A percentile compares a stretch with the other conserved stretches of the same genome.
Conservation (phyloP, 202 grass and related monocot genomes). For the Saccharum hybrid region DNA sequence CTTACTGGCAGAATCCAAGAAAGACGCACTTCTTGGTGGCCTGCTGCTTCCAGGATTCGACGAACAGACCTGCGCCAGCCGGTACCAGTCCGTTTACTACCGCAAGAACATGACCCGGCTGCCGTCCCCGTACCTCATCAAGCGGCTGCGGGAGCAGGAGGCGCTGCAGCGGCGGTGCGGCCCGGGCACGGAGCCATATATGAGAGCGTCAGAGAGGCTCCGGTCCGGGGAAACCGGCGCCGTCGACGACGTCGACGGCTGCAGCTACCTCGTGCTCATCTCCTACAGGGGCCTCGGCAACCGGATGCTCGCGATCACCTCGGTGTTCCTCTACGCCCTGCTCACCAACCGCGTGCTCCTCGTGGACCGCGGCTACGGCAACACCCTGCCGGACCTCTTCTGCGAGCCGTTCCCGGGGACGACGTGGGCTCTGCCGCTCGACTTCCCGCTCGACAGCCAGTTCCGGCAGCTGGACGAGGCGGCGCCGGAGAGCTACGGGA, state of each 20-base stretch:
- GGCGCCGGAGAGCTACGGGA: not conserved
- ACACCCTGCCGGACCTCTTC: slow-evolving; percentile 31
- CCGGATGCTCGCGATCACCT: slow-evolving; percentile 16
- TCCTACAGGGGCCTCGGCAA: slow-evolving; percentile 28
- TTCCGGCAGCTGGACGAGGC: not conserved
- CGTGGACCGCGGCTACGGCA: slow-evolving; percentile 6
- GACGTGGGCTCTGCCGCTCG: slow-evolving; percentile 39
- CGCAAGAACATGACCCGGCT: not conserved
- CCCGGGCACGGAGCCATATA: not conserved
- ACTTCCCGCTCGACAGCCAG: not conserved
- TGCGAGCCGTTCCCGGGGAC: slow-evolving; percentile 63
- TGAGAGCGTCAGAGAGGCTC: not conserved
- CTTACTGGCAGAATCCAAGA: slow-evolving; percentile 9
- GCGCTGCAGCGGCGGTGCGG: slow-evolving; percentile 25
- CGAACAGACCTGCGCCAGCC: slow-evolving; percentile 12
- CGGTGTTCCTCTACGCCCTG: slow-evolving; percentile 25
- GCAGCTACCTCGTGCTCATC: slow-evolving; percentile 25
- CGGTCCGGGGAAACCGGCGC: not conserved
- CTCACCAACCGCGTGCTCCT: slow-evolving; percentile 28
- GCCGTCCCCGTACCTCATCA: slow-evolving; percentile 12
- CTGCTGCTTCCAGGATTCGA: slow-evolving; percentile 25
- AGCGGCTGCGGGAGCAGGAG: slow-evolving; percentile 23
- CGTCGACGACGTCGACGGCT: not conserved
- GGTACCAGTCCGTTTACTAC: slow-evolving; percentile 14
- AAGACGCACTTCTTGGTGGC: slow-evolving; percentile 7